These are phyloP conservation scores for Boletus rex-veris DNA, from an alignment of 768 basidiomycete species.

Conservation along the genomic window DNA sequence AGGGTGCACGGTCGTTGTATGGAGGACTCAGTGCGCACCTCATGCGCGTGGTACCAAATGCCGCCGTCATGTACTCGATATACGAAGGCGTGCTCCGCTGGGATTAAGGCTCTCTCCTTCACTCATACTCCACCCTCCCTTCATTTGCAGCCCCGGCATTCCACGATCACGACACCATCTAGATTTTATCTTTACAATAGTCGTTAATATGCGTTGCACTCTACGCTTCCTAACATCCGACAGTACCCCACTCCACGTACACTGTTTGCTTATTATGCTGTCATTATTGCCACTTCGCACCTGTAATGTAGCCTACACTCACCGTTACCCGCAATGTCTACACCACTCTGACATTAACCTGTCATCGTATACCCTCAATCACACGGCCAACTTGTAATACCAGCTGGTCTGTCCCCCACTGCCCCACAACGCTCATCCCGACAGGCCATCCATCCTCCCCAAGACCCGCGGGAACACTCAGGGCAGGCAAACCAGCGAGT, in stretches of 20 bases:
- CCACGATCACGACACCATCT: background rate
- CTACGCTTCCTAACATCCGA: background rate
- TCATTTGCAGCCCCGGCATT: background rate
- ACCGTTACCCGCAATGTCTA: conserved; percentile 21
- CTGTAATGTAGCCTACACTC: conserved; percentile 21
- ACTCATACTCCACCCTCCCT: background rate
- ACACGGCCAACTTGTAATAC: conserved; percentile 52
- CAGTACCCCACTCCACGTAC: conserved; percentile 10
- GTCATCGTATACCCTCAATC: conserved; percentile 33
- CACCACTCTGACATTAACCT: conserved; percentile 21
- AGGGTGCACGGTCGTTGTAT: conserved; percentile 83
- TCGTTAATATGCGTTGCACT: conserved; percentile 11
- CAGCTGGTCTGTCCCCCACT: conserved; percentile 76
- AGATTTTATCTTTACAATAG: conserved; percentile 13
- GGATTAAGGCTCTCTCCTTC: conserved; percentile 24
- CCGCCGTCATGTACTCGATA: conserved; percentile 94
- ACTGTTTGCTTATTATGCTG: conserved; percentile 14
- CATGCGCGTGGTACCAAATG: conserved; percentile 96
- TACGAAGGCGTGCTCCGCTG: conserved; percentile 82
- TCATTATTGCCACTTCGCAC: conserved; percentile 9
- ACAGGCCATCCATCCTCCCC: conserved; percentile 71
- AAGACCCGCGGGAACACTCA: conserved; percentile 62
- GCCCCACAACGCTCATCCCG: conserved; percentile 79
- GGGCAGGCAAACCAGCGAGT: conserved; percentile 80
- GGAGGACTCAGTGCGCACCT: conserved; percentile 92